Evolutionary conservation across 2,329 filamentous ascomycete species (phyloP).

Genomic region (Pseudogymnoascus sp.): DNA sequence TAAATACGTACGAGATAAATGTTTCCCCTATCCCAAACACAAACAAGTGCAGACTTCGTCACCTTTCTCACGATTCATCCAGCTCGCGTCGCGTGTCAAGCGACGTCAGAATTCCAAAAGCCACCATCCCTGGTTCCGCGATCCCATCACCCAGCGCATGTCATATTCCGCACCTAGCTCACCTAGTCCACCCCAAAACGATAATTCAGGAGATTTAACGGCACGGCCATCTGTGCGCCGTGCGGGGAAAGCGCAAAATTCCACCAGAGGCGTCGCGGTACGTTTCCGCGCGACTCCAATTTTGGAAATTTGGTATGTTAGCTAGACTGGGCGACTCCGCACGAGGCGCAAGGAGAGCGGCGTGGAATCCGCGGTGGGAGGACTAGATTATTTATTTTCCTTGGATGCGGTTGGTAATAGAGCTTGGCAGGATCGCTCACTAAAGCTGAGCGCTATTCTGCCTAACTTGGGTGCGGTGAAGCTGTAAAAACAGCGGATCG

Average conservation of each 20-base stretch:
- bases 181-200: not conserved
- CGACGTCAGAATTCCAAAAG: not conserved
- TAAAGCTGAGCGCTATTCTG: too few species aligned
- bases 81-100: not conserved
- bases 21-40: not conserved
- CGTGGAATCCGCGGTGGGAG: not conserved
- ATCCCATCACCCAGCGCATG: not conserved
- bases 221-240: not conserved
- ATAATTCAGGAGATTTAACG: not conserved
- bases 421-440: too few species aligned
- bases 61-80: not conserved
- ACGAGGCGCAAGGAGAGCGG: not conserved
- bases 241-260: not conserved
- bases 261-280: not conserved
- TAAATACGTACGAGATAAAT: not conserved
- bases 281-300: not conserved
- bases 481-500: too few species aligned
- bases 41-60: not conserved
- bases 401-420: not conserved
- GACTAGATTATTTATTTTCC: not conserved
- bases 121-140: not conserved
- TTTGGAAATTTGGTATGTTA: not conserved
- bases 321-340: not conserved
- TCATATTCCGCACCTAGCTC: not conserved
- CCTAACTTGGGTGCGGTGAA: too few species aligned